Conservation (phyloP, 75 land plant species). For the Pseudotsuga menziesii region DNA sequence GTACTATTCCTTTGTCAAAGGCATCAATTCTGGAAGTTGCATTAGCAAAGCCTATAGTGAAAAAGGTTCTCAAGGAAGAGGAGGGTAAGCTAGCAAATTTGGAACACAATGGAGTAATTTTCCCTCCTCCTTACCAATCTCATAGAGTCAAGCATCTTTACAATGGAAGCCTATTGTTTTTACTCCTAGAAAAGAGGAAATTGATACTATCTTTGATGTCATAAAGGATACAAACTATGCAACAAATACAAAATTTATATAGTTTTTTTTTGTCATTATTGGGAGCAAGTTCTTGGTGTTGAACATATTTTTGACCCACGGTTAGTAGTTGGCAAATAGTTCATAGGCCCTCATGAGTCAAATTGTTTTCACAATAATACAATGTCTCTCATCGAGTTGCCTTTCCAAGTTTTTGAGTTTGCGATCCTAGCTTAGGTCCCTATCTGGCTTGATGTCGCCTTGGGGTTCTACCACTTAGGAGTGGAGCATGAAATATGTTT, state of each 20-base stretch:
- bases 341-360: too few species aligned
- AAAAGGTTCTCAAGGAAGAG: constrained; percentile 52
- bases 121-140: constrained; percentile 78
- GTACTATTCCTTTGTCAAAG: constrained; percentile 9
- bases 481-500: too few species aligned
- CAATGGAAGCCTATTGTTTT: constrained; percentile 72
- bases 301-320: too few species aligned
- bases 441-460: too few species aligned
- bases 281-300: constrained; percentile 55
- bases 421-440: too few species aligned
- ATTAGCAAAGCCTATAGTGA: constrained; percentile 20
- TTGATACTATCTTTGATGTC: constrained; percentile 66
- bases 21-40: constrained; percentile 7
- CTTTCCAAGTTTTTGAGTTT: too few species aligned
- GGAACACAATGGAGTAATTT: constrained; percentile 88
- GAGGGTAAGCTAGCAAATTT: constrained; percentile 83
- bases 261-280: constrained; percentile 77
- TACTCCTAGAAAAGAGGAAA: constrained; percentile 91
- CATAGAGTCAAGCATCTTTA: constrained; percentile 91
- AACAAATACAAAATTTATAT: constrained; percentile 48
- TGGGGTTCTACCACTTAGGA: too few species aligned
- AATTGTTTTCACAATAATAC: too few species aligned
- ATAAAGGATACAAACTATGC: constrained; percentile 91
- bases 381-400: too few species aligned
- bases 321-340: too few species aligned